A percentile compares a stretch with the other conserved stretches of the same genome.
phyloP scores from a whole-genome alignment of 805 yeast genomes.

The Kodamaea lidongshanica region DNA sequence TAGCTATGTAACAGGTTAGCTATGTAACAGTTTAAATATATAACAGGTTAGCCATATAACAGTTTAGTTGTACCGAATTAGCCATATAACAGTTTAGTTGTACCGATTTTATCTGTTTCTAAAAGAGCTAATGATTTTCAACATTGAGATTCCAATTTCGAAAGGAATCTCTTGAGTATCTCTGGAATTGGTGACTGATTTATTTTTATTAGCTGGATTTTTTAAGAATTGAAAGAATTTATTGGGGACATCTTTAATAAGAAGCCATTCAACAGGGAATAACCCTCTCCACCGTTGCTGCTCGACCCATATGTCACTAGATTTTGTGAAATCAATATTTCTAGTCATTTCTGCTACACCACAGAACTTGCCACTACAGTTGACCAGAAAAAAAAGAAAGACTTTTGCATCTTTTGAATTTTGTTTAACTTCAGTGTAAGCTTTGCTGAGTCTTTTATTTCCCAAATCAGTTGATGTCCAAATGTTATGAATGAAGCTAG shows the following conservation, averaged over 20 bases:
- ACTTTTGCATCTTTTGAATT: conserved; percentile 24
- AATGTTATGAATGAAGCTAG: conserved; percentile 43
- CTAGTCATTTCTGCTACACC: conserved; percentile 51
- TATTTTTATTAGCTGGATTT: conserved; percentile 40
- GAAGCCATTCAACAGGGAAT: conserved; percentile 50
- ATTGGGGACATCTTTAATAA: conserved; percentile 47
- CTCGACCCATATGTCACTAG: conserved; percentile 43
- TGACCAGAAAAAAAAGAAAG: conserved; percentile 52
- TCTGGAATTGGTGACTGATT: conserved; percentile 53
- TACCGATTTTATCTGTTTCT: conserved; percentile 3
- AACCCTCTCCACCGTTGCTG: conserved; percentile 46
- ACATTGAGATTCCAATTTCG: conserved; percentile 41
- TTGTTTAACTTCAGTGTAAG: conserved; percentile 25
- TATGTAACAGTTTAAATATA: too few species aligned
- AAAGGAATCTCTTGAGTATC: conserved; percentile 56
- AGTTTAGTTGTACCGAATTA: too few species aligned
- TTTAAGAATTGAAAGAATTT: conserved; percentile 39
- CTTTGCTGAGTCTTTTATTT: conserved; percentile 44
- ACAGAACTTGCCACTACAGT: conserved; percentile 51
- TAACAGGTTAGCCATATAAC: too few species aligned
- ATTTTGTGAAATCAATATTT: conserved; percentile 28
- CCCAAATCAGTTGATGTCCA: conserved; percentile 61
- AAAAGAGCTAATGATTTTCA: conserved; percentile 36
- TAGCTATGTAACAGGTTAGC: too few species aligned
- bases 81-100: too few species aligned